Base-by-base conservation (phyloP, 768 basidiomycete species). In the Lyophyllum decastes region DNA sequence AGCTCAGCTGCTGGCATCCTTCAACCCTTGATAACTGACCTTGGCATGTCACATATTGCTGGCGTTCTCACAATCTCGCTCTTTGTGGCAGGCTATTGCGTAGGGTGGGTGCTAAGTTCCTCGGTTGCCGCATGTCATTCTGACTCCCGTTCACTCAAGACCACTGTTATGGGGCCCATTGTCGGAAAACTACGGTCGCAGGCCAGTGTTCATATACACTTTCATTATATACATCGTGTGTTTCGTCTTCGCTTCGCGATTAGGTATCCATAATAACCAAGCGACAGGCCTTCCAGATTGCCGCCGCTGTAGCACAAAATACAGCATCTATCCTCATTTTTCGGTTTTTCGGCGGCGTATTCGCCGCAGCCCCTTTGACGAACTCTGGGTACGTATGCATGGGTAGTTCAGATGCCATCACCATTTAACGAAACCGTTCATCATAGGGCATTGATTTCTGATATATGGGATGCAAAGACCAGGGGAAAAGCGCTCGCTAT, bases 301-400 rank as follows among this genome's bases (percentile, higher is more conserved):
- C 82, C 26, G 79, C 79, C 38, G 88, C 89, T 0, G 72, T 89
- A 2, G 74, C 86, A 0, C 71, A 76, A 38, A 90, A 89, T 68
- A 83, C 83, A 1, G 78, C 76, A 7, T 81, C 86, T 4, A 68
- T 92, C n/a, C 75, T 93, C 12, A 64, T 88, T 17, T 84, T 89
- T 62, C 82, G 91, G 21, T 87, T 91, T 67, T 67, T 91, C n/a
- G 82, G 84, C 1, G 90, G 90, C 12, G 73, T 76, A 1, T 90
- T 89, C 61, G 88, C 89, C 19, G 81, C 86, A 17, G 80, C 84
- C 26, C 90, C 89, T 0, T 64, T 90, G 45, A 82, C 88, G 6
- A 89, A 89, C 71, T 81, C 83, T 55, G 89, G 87, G 85, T 87
- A 64, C 11, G 17, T 21, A 8, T 38, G 26, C 35, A n/a, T 1